Evolutionary conservation across 2,329 filamentous ascomycete species (phyloP).

Genomic region (Aulographum hederae): DNA sequence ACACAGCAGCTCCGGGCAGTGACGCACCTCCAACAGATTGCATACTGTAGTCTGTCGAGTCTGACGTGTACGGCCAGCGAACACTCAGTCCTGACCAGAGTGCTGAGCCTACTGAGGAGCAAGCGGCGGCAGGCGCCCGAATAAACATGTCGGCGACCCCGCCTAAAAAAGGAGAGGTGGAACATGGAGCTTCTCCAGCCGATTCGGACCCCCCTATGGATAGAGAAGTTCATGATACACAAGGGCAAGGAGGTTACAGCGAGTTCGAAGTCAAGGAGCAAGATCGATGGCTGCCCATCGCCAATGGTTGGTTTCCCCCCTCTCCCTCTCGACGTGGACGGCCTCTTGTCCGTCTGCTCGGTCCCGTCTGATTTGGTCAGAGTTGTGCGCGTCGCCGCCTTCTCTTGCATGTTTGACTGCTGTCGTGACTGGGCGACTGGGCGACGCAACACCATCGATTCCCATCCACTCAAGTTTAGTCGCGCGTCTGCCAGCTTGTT

Average conservation of each 20-base stretch:
- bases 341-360: not conserved
- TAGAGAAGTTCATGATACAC: slow-evolving; percentile 58
- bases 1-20: too few relatives aligned
- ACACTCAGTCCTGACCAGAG: too few relatives aligned
- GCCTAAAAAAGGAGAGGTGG: slow-evolving; percentile 83
- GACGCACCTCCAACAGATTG: too few relatives aligned
- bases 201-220: slow-evolving; percentile 87
- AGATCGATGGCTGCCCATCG: slow-evolving; percentile 98
- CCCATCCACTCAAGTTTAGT: slow-evolving; percentile 2
- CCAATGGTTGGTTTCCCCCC: slow-evolving; percentile 73
- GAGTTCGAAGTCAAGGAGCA: slow-evolving; percentile 99
- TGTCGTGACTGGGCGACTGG: slow-evolving; percentile 19
- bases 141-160: slow-evolving; percentile 90
- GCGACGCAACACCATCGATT: not conserved
- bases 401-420: slow-evolving; percentile 18
- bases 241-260: slow-evolving; percentile 57
- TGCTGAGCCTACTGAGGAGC: too few relatives aligned
- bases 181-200: slow-evolving; percentile 47
- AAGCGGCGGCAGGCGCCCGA: slow-evolving; percentile 40
- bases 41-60: too few relatives aligned
- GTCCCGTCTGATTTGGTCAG: slow-evolving; percentile 19
- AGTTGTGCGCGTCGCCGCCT: slow-evolving; percentile 12
- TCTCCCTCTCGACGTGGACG: slow-evolving; percentile 7
- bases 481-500: slow-evolving; percentile 3
- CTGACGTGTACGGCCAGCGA: too few relatives aligned